phyloP scores from a whole-genome alignment of 192 early-diverging fungal species.

The Spinellus fusiger region DNA sequence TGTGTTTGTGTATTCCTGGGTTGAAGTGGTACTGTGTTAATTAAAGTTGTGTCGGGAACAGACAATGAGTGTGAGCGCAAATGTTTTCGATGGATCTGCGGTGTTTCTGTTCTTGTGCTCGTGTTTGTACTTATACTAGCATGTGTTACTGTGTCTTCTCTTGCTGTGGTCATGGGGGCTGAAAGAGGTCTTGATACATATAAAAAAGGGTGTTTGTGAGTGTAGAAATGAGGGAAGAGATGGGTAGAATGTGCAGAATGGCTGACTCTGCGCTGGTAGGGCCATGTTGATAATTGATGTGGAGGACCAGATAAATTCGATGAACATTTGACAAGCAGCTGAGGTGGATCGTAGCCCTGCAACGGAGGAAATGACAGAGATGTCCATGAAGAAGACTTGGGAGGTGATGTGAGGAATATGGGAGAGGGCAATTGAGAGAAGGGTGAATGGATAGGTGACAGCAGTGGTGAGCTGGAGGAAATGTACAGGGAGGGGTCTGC shows the following conservation, averaged over 20 bases:
- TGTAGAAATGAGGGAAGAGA: no score
- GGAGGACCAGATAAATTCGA: not conserved
- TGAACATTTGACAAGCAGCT: constrained; percentile 2
- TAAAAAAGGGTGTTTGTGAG: no score
- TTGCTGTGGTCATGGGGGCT: no score
- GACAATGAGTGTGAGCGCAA: not conserved
- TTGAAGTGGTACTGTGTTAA: not conserved
- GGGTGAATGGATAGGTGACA: constrained; percentile 11
- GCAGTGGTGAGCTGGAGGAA: constrained; percentile 3
- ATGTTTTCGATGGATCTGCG: not conserved
- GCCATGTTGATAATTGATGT: not conserved
- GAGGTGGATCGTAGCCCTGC: constrained; percentile 26
- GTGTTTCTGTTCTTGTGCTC: not conserved
- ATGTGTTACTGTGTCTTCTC: no score
- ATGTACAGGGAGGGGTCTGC: no score
- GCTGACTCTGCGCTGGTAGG: not conserved
- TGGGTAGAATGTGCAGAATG: not conserved
- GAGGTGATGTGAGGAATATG: not conserved
- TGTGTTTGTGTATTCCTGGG: not conserved
- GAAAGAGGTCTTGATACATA: no score
- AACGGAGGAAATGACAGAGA: constrained; percentile 22
- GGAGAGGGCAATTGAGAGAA: not conserved
- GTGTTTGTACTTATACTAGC: not conserved
- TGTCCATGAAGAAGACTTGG: not conserved
- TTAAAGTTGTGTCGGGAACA: not conserved